Conservation (phyloP, 345 rosid genomes). For the Xanthoceras sorbifolium region DNA sequence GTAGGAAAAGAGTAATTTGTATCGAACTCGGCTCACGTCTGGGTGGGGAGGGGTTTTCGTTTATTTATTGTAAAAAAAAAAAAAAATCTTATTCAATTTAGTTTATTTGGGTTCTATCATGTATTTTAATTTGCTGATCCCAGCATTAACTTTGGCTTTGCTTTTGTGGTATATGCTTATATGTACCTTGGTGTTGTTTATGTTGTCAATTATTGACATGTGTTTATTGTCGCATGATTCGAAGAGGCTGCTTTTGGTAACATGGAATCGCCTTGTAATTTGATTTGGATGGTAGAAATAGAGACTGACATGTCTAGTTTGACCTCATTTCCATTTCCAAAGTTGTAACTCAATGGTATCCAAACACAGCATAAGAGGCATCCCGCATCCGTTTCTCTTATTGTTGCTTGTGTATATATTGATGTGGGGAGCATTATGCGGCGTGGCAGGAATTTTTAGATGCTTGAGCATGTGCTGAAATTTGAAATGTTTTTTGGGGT, state of each 20-base stretch:
- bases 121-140: not conserved
- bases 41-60: not conserved
- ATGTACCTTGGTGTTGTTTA: not conserved
- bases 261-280: not conserved
- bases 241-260: not conserved
- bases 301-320: not conserved
- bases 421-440: slow-evolving; percentile 1
- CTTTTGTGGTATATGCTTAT: not conserved
- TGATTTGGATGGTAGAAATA: not conserved
- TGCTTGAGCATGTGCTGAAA: not conserved
- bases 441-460: not conserved
- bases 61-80: too few species aligned
- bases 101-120: too few species aligned
- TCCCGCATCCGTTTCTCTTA: not conserved
- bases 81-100: too few species aligned
- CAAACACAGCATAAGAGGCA: not conserved
- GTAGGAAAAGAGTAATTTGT: not conserved
- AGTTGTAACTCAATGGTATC: not conserved
- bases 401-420: not conserved
- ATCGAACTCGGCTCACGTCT: not conserved
- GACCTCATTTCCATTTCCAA: not conserved
- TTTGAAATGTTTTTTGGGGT: not conserved
- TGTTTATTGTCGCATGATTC: not conserved
- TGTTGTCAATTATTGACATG: not conserved
- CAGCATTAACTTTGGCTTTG: not conserved